Conservation (phyloP, 805 yeast species). For the Pichia pseudocactophila region DNA sequence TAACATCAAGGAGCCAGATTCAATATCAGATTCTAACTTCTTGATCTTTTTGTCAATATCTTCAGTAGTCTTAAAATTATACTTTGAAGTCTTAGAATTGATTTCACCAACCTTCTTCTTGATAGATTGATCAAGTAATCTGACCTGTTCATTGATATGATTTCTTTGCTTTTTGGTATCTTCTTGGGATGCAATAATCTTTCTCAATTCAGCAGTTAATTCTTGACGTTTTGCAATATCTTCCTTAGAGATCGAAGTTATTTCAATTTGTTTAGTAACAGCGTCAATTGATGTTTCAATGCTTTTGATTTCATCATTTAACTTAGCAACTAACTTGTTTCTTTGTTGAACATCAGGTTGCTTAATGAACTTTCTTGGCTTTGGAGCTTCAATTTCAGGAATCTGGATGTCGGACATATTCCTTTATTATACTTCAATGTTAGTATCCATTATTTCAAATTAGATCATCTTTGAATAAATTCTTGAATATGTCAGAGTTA, state of each 20-base stretch:
- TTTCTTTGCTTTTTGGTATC: slow-evolving; percentile 28
- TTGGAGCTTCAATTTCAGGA: slow-evolving; percentile 19
- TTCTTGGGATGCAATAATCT: slow-evolving; percentile 32
- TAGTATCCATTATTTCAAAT: too few species aligned
- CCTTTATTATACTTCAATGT: not conserved
- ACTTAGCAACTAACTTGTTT: slow-evolving; percentile 46
- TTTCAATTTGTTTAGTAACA: slow-evolving; percentile 46
- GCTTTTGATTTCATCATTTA: slow-evolving; percentile 54
- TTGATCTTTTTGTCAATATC: slow-evolving; percentile 63
- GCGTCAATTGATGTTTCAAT: slow-evolving; percentile 47
- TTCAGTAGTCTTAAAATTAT: slow-evolving; percentile 53
- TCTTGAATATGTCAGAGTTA: too few species aligned
- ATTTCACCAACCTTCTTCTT: slow-evolving; percentile 73
- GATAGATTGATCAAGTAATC: slow-evolving; percentile 55
- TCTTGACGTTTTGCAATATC: slow-evolving; percentile 44
- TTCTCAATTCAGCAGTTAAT: slow-evolving; percentile 37
- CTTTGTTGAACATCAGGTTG: slow-evolving; percentile 64
- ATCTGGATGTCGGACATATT: slow-evolving; percentile 8
- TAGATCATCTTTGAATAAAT: too few species aligned
- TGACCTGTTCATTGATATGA: slow-evolving; percentile 51
- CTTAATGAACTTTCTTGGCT: slow-evolving; percentile 48
- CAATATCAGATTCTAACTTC: slow-evolving; percentile 64
- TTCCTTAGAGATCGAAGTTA: slow-evolving; percentile 41
- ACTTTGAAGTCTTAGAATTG: slow-evolving; percentile 60
- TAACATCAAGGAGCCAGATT: slow-evolving; percentile 69